phyloP scores from a whole-genome alignment of 192 early-diverging fungal species.

The Coemansia guatemalensis region DNA sequence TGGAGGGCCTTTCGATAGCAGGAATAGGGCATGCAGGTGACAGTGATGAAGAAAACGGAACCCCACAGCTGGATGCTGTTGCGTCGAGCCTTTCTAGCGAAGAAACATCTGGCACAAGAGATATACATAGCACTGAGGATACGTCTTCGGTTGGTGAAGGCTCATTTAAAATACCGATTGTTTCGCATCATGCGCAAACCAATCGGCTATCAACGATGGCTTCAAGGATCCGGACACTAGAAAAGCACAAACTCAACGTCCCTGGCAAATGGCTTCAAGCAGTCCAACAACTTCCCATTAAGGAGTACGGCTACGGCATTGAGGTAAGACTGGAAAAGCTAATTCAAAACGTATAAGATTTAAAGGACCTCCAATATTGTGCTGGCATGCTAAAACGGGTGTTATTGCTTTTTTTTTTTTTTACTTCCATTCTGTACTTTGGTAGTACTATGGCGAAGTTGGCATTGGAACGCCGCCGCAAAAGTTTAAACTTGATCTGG shows the following conservation, averaged over 20 bases:
- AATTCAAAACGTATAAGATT: background rate
- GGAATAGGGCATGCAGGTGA: constrained; percentile 24
- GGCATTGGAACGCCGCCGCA: constrained; percentile 67
- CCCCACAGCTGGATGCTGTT: background rate
- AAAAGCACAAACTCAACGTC: constrained; percentile 46
- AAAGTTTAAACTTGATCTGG: constrained; percentile 67
- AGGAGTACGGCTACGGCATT: constrained; percentile 51
- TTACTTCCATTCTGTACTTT: background rate
- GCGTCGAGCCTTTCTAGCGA: background rate
- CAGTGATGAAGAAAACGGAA: constrained; percentile 5
- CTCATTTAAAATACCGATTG: constrained; percentile 41
- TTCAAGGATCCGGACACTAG: constrained; percentile 27
- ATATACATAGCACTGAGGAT: background rate
- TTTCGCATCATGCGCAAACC: constrained; percentile 32
- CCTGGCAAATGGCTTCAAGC: constrained; percentile 50
- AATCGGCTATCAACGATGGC: constrained; percentile 44
- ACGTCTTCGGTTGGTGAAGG: constrained; percentile 5
- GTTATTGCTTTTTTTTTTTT: background rate
- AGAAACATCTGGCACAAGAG: background rate
- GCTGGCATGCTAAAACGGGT: background rate
- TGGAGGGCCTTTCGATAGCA: constrained; percentile 40
- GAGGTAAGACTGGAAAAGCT: constrained; percentile 30
- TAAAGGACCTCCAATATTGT: background rate
- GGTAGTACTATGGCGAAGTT: constrained; percentile 67
- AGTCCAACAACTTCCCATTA: constrained; percentile 43